Conservation (phyloP, 768 basidiomycete species). For the Pleurotus cornucopiae region DNA sequence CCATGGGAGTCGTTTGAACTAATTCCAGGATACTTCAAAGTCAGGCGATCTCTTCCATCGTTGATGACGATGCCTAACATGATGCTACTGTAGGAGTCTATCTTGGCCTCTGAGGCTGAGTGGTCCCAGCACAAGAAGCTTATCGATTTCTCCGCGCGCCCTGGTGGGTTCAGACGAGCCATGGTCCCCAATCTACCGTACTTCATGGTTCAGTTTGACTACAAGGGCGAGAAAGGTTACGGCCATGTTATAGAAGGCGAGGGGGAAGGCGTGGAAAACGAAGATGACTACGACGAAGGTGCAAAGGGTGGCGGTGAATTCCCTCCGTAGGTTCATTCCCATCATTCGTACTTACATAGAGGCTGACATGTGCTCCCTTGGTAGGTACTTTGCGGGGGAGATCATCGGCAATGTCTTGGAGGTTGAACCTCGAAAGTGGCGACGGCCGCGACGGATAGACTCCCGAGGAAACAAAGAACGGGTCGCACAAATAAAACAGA, state of each 20-base stretch:
- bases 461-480: constrained; percentile 65
- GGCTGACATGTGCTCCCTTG: constrained; percentile 5
- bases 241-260: constrained; percentile 97
- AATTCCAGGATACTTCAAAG: constrained; percentile 92
- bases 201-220: constrained; percentile 98
- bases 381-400: constrained; percentile 90
- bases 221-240: constrained; percentile 97
- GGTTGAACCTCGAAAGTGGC: constrained; percentile 82
- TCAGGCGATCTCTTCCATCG: constrained; percentile 22
- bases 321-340: constrained; percentile 53
- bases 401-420: constrained; percentile 92
- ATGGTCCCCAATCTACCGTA: constrained; percentile 98
- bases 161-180: constrained; percentile 90
- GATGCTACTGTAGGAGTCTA: constrained; percentile 67
- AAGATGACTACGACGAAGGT: constrained; percentile 70
- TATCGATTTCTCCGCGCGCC: constrained; percentile 86
- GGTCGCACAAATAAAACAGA: constrained; percentile 62
- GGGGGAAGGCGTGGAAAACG: constrained; percentile 58
- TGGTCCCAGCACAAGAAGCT: constrained; percentile 99
- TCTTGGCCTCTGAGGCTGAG: constrained; percentile 87
- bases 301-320: constrained; percentile 92
- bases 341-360: neutral
- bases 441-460: constrained; percentile 74
- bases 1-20: constrained; percentile 85
- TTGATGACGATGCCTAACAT: neutral